These are phyloP conservation scores for Zhuliangozyma blackwelliae DNA, from an alignment of 1,139 yeast species.

Conservation along the genomic window DNA sequence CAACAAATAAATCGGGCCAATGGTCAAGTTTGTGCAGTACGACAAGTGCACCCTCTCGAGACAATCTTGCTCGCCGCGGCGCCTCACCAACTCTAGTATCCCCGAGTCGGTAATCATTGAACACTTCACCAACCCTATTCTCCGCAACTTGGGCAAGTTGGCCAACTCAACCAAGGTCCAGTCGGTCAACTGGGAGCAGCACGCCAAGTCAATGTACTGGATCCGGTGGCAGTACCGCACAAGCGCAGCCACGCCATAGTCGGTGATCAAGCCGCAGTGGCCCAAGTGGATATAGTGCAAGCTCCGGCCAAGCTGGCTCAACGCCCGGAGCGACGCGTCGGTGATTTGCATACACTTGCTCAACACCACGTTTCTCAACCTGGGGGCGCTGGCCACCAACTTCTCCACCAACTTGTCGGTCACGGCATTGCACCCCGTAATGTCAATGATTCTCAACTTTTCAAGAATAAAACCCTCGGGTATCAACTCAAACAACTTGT, in stretches of 20 bases:
- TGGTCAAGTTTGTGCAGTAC: constrained; percentile 78
- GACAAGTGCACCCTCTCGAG: constrained; percentile 91
- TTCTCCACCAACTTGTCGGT: constrained; percentile 77
- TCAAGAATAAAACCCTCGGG: constrained; percentile 42
- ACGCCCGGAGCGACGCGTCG: constrained; percentile 71
- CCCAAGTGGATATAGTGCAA: constrained; percentile 91
- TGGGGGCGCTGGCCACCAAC: constrained; percentile 74
- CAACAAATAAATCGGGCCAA: constrained; percentile 66
- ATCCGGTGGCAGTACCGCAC: constrained; percentile 79
- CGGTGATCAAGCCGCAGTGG: constrained; percentile 89
- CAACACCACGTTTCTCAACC: constrained; percentile 78
- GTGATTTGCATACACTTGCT: constrained; percentile 89
- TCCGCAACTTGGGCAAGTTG: constrained; percentile 70
- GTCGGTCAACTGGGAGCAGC: constrained; percentile 88
- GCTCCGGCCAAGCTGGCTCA: constrained; percentile 72
- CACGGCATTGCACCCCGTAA: constrained; percentile 78
- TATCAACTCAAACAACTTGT: constrained; percentile 49
- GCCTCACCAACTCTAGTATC: constrained; percentile 68
- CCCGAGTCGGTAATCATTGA: constrained; percentile 85
- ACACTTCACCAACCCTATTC: constrained; percentile 94
- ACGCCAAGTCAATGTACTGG: constrained; percentile 91
- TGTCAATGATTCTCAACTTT: constrained; percentile 71
- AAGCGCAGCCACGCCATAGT: constrained; percentile 73
- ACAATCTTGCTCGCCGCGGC: constrained; percentile 68
- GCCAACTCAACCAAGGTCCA: constrained; percentile 76